These are phyloP conservation scores for Aspergillus wentii DNA, from an alignment of 495 filamentous ascomycete species.

Conservation along the genomic window DNA sequence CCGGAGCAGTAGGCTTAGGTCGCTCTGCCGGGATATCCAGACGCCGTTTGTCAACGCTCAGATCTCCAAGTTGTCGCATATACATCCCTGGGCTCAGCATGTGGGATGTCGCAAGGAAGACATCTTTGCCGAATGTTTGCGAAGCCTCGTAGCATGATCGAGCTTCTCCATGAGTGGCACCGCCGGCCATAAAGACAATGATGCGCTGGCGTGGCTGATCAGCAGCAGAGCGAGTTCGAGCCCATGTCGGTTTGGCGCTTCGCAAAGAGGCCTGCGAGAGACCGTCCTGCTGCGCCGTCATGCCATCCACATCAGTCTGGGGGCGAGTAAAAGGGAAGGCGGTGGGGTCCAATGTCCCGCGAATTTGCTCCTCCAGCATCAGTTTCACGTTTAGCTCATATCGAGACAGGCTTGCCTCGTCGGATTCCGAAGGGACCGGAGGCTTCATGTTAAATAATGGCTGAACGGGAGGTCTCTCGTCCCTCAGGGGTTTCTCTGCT, in stretches of 20 bases:
- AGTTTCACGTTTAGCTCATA: slow-evolving; percentile 52
- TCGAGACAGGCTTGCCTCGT: slow-evolving; percentile 49
- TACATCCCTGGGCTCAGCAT: slow-evolving; percentile 82
- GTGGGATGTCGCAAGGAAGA: slow-evolving; percentile 88
- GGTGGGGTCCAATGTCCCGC: slow-evolving; percentile 47
- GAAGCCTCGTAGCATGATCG: slow-evolving; percentile 87
- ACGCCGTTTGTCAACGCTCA: slow-evolving; percentile 65
- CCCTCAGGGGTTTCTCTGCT: slow-evolving; percentile 69
- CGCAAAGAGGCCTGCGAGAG: slow-evolving; percentile 72
- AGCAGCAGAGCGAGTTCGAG: slow-evolving; percentile 66
- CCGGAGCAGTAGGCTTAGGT: slow-evolving; percentile 74
- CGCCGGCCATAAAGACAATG: slow-evolving; percentile 93
- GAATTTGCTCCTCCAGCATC: slow-evolving; percentile 66
- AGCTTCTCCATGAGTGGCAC: slow-evolving; percentile 86
- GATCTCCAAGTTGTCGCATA: slow-evolving; percentile 73
- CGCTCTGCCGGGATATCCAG: slow-evolving; percentile 78
- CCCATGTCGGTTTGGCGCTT: slow-evolving; percentile 93
- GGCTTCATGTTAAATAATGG: slow-evolving; percentile 65
- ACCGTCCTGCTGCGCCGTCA: slow-evolving; percentile 44
- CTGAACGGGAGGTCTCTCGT: slow-evolving; percentile 56
- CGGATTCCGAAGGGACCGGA: slow-evolving; percentile 33
- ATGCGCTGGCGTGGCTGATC: slow-evolving; percentile 84
- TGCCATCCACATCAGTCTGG: slow-evolving; percentile 59
- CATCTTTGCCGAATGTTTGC: slow-evolving; percentile 62
- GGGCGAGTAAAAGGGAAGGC: slow-evolving; percentile 81